These are phyloP conservation scores for Ocimum tenuiflorum DNA, from an alignment of 257 asterid genomes.

Conservation along the genomic window DNA sequence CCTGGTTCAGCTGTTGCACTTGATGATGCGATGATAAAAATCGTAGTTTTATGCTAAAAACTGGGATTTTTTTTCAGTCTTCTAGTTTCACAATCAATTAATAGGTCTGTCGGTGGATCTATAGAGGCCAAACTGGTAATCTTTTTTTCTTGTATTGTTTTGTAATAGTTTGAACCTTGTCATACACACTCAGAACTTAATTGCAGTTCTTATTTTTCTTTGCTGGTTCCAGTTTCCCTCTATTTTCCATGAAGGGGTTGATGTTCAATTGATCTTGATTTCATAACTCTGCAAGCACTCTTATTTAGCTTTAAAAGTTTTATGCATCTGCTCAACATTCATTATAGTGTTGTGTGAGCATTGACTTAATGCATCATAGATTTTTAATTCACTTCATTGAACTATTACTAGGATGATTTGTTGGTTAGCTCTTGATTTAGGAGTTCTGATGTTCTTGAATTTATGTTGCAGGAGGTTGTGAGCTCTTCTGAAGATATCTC, in stretches of 20 bases:
- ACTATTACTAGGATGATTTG: slow-evolving; percentile 1
- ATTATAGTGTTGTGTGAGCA: not conserved
- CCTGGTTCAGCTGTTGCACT: too few relatives aligned
- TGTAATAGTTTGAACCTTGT: not conserved
- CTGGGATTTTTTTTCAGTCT: not conserved
- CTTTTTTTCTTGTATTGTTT: not conserved
- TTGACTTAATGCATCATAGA: not conserved
- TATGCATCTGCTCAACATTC: not conserved
- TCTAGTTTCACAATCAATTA: not conserved
- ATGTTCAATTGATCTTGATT: slow-evolving; percentile 4
- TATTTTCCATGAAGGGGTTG: not conserved
- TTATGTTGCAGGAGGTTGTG: slow-evolving; percentile 62
- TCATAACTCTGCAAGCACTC: not conserved
- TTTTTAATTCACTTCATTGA: not conserved
- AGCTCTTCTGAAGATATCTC: slow-evolving; percentile 87
- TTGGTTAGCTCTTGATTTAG: slow-evolving; percentile 4
- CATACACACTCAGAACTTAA: not conserved
- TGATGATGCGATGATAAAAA: not conserved
- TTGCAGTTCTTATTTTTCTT: not conserved
- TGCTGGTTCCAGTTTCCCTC: not conserved
- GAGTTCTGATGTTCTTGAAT: slow-evolving; percentile 5
- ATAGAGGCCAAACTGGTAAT: not conserved
- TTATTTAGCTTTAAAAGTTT: not conserved
- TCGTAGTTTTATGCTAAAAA: not conserved
- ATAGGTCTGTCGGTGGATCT: not conserved